Evolutionary conservation across 2,329 filamentous ascomycete species (phyloP).

Genomic region (Neurospora crassa): DNA sequence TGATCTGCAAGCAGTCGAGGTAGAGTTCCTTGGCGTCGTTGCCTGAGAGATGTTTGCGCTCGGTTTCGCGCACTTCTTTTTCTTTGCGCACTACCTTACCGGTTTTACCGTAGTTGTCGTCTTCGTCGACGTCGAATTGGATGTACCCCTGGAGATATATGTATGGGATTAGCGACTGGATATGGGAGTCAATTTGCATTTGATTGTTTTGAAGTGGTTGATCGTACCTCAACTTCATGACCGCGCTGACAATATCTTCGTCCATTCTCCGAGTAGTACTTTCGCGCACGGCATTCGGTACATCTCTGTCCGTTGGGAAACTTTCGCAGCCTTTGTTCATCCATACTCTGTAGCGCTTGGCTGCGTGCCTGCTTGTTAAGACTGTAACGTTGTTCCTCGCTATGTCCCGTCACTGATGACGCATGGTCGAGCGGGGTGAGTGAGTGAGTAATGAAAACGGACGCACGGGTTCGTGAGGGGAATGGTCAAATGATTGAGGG

Average conservation of each 20-base stretch:
- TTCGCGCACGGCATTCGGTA: constrained; percentile 58
- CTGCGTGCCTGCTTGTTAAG: not conserved
- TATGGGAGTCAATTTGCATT: not conserved
- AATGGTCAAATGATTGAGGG: not conserved
- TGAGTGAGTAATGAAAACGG: not conserved
- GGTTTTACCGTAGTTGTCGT: constrained; percentile 57
- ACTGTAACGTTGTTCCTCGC: not conserved
- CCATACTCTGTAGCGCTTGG: not conserved
- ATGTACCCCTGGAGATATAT: constrained; percentile 35
- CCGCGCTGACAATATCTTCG: constrained; percentile 71
- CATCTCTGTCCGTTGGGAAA: constrained; percentile 46
- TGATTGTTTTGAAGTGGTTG: not conserved
- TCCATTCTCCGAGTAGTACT: constrained; percentile 67
- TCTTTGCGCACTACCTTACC: constrained; percentile 47
- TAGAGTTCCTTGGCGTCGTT: constrained; percentile 66
- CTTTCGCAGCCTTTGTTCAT: not conserved
- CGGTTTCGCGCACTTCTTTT: constrained; percentile 45
- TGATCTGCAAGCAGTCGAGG: constrained; percentile 73
- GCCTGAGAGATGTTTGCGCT: constrained; percentile 50
- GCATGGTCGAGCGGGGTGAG: not conserved
- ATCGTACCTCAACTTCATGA: constrained; percentile 62
- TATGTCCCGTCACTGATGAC: not conserved
- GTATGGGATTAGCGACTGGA: not conserved
- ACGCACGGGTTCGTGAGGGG: not conserved
- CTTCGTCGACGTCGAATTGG: constrained; percentile 50